These are phyloP conservation scores for Paspalum vaginatum DNA, from an alignment of 176 grass and related monocot genomes.

Conservation along the genomic window DNA sequence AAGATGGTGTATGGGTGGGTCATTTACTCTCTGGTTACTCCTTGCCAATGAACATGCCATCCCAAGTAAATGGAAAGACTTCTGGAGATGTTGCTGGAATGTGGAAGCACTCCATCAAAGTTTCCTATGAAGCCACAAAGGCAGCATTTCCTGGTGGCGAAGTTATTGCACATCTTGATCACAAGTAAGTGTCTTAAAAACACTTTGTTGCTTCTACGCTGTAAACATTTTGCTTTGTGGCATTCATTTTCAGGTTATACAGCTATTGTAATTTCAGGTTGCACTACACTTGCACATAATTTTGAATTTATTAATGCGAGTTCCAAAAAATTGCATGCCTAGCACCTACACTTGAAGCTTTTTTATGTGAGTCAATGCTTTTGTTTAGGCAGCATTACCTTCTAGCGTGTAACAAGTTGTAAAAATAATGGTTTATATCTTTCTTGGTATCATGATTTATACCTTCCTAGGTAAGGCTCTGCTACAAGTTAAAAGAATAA, in stretches of 20 bases:
- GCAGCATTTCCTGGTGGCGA: conserved; percentile 90
- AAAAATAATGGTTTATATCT: too few species aligned
- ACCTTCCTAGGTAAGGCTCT: background rate
- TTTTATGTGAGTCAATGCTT: background rate
- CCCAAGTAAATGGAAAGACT: conserved; percentile 56
- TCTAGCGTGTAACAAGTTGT: too few species aligned
- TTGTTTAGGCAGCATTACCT: too few species aligned
- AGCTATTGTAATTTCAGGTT: background rate
- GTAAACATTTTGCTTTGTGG: background rate
- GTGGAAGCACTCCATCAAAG: conserved; percentile 90
- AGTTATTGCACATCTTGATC: conserved; percentile 96
- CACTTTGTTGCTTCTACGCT: background rate
- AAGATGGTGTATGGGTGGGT: conserved; percentile 90
- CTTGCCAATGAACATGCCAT: conserved; percentile 75
- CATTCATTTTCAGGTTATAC: background rate
- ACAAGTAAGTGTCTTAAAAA: conserved; percentile 69
- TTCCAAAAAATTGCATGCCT: conserved; percentile 9
- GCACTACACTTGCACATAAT: background rate
- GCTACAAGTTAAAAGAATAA: background rate
- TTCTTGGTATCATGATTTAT: background rate
- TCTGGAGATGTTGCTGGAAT: conserved; percentile 61
- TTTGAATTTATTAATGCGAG: background rate
- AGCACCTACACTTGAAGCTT: background rate
- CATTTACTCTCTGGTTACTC: conserved; percentile 88
- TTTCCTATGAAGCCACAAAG: conserved; percentile 83